Percentiles rank a stretch among this genome's conserved stretches.
Evolutionary conservation across 139 green algal genomes (phyloP).

Genomic region (Chlorella ohadii): DNA sequence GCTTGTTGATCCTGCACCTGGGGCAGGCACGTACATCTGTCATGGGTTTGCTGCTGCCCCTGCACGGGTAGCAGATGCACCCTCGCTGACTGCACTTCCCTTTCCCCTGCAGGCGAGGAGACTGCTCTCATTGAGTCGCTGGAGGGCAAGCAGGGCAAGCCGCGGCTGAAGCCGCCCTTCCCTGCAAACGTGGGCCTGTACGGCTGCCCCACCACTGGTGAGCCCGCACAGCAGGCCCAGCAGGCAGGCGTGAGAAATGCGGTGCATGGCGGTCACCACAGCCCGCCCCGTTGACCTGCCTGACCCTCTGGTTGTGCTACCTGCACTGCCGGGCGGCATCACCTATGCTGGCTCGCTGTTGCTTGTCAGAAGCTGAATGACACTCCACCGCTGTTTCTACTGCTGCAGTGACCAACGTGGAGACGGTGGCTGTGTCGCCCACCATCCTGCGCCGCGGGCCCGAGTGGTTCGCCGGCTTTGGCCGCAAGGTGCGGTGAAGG

Average conservation of each 20-base stretch:
- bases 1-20: no score
- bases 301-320: no score
- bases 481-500: conserved; percentile 68
- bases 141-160: conserved; percentile 98
- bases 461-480: conserved; percentile 96
- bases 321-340: no score
- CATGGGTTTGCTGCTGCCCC: no score
- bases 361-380: no score
- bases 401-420: conserved; percentile 32
- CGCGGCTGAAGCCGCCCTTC: conserved; percentile 97
- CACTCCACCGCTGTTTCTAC: no score
- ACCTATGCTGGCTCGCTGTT: no score
- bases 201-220: conserved; percentile 94
- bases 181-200: conserved; percentile 97
- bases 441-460: conserved; percentile 97
- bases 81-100: neutral
- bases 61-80: no score
- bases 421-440: conserved; percentile 86
- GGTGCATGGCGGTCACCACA: no score
- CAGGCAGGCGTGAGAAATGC: no score
- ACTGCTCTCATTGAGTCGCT: conserved; percentile 97
- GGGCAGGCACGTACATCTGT: no score
- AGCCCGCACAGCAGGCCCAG: conserved; percentile 29
- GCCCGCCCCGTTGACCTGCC: no score
- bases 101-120: conserved; percentile 79